Base-by-base conservation (phyloP, 306 rosid genomes). In the Cicer yamashitae region DNA sequence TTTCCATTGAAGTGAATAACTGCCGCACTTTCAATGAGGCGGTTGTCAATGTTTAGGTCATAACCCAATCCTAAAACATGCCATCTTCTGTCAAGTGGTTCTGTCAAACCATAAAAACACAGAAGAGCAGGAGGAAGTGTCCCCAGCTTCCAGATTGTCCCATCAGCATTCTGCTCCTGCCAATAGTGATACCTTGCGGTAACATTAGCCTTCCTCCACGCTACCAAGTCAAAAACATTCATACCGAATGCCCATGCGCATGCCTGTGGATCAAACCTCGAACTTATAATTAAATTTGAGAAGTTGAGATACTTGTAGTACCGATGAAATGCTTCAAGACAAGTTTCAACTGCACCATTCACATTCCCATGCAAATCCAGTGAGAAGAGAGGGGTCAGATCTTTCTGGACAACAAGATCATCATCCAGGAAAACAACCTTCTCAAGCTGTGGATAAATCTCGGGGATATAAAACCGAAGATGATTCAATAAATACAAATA, bases 1-100 rank as follows among this genome's bases (percentile, higher is more conserved):
- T 89, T 90, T 73, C 99, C 99, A 3, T 90, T 96, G 70, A 80
- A 96, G 86, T 96, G 99, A 81, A 96, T 80, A 30, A 90, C 99
- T 0, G 97, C 98, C 0, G 97, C 99, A 46, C 92, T 96, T 76
- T 96, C 98, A 57, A 92, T 96, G 83, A 96, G 84, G 41, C 99
- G 92, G 73, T 84, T 89, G 86, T 96, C 99, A 60, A 96, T 89
- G 53, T 92, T 90, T 64, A 82, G 81, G 83, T 96, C 97, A 76
- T 92, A 92, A 44, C 99, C 99, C 84, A 96, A 80, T 81, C 99
- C 99, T 82, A 96, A 81, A 37, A 92, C 99, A 81, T 96, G 99
- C 99, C 99, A 96, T 92, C 99, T 96, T 79, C 99, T 85, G 67
- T 96, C 99, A 61, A 96, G 99, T 40, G 99, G 99, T 80, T 96